Evolutionary conservation across 768 basidiomycete genomes (phyloP).

Genomic region (Termitomyces sp.): DNA sequence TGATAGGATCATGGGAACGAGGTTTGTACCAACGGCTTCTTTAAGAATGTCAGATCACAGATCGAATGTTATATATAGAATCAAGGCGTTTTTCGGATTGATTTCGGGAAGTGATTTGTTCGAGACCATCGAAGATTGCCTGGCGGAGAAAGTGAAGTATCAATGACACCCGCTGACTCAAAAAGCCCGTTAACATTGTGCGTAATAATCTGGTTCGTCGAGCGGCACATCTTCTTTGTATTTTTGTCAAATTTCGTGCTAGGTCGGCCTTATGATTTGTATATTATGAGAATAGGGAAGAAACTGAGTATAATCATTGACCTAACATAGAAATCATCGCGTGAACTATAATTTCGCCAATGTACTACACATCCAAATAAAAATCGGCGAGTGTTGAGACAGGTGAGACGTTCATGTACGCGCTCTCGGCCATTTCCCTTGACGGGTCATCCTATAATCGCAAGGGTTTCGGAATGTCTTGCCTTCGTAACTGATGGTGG

Average conservation of each 20-base stretch:
- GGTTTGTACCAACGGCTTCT: neutral
- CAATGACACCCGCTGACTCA: neutral
- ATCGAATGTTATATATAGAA: neutral
- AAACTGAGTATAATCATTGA: neutral
- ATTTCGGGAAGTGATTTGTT: neutral
- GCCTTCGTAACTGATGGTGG: neutral
- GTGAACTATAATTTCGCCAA: too few species aligned
- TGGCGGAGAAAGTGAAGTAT: neutral
- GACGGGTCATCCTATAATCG: neutral
- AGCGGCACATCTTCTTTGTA: neutral
- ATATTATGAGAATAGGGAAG: neutral
- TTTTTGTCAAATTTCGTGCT: too few species aligned
- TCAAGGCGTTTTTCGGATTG: neutral
- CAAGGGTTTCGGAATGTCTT: too few species aligned
- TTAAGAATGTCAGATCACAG: neutral
- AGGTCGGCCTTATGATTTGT: neutral
- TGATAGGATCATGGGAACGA: neutral
- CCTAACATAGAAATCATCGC: neutral
- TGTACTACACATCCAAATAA: too few species aligned
- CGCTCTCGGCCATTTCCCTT: neutral
- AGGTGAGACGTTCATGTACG: neutral
- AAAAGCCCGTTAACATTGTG: neutral
- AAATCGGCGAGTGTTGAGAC: neutral
- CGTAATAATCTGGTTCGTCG: neutral
- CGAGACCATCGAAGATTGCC: neutral